Evolutionary conservation across 768 basidiomycete species (phyloP).

Genomic region (Paxillus involutus): DNA sequence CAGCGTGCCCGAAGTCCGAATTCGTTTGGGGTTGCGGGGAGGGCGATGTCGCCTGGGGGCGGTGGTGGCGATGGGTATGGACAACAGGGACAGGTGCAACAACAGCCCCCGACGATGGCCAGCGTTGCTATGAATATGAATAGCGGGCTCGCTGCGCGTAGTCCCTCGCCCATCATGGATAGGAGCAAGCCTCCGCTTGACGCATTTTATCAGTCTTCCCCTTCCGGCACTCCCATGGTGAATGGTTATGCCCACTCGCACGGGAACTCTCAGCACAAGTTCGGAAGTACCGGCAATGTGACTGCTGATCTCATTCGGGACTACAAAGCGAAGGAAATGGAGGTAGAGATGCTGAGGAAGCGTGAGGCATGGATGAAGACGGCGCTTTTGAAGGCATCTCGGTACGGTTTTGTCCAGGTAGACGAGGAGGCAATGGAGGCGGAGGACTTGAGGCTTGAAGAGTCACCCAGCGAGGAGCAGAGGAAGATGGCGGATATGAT

Average conservation of each 20-base stretch:
- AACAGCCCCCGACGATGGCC: slow-evolving; percentile 48
- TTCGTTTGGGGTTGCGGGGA: slow-evolving; percentile 38
- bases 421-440: slow-evolving; percentile 49
- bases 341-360: slow-evolving; percentile 73
- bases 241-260: slow-evolving; percentile 51
- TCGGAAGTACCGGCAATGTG: slow-evolving; percentile 63
- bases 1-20: slow-evolving; percentile 60
- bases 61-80: slow-evolving; percentile 22
- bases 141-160: slow-evolving; percentile 46
- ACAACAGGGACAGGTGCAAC: slow-evolving; percentile 19
- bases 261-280: slow-evolving; percentile 33
- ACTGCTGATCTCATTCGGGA: slow-evolving; percentile 77
- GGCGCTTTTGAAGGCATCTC: slow-evolving; percentile 70
- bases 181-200: slow-evolving; percentile 58
- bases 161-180: slow-evolving; percentile 58
- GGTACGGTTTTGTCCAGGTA: slow-evolving; percentile 73
- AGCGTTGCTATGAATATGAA: slow-evolving; percentile 54
- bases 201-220: slow-evolving; percentile 51
- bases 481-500: slow-evolving; percentile 66
- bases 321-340: slow-evolving; percentile 78
- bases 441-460: slow-evolving; percentile 33
- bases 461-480: slow-evolving; percentile 40
- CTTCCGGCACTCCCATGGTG: slow-evolving; percentile 41
- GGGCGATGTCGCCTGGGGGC: slow-evolving; percentile 62
- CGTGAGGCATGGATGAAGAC: slow-evolving; percentile 86